Evolutionary conservation across 2,329 filamentous ascomycete species (phyloP).

Genomic region (Ascochyta fabae): DNA sequence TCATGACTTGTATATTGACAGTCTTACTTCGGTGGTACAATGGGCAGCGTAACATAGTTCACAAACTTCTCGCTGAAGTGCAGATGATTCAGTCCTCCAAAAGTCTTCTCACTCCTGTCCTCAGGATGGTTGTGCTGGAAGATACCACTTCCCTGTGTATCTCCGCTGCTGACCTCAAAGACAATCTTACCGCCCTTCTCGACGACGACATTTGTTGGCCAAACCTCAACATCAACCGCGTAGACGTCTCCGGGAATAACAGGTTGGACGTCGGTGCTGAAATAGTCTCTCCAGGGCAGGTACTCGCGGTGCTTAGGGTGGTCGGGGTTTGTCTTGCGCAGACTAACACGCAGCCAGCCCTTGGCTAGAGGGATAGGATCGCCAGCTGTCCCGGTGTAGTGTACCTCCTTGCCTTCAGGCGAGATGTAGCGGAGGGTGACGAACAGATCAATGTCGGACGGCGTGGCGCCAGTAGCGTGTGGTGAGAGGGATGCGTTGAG

Average conservation of each 20-base stretch:
- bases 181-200: conserved; percentile 61
- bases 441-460: conserved; percentile 68
- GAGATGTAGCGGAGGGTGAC: conserved; percentile 66
- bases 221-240: conserved; percentile 66
- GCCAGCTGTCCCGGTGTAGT: conserved; percentile 70
- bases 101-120: conserved; percentile 54
- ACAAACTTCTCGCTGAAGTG: conserved; percentile 58
- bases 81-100: conserved; percentile 60
- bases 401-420: conserved; percentile 62
- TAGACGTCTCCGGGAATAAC: conserved; percentile 65
- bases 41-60: conserved; percentile 62
- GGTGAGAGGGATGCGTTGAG: conserved; percentile 65
- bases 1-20: background rate
- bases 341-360: conserved; percentile 66
- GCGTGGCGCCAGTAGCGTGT: conserved; percentile 48
- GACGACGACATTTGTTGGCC: conserved; percentile 68
- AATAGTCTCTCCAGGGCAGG: conserved; percentile 66
- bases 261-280: conserved; percentile 58
- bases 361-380: conserved; percentile 68
- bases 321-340: conserved; percentile 61
- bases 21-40: conserved; percentile 56
- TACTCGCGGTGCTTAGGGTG: conserved; percentile 61
- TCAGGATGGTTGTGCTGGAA: conserved; percentile 61
- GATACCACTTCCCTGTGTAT: conserved; percentile 66
- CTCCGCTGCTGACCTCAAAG: conserved; percentile 60